Evolutionary conservation across 805 yeast species (phyloP).

Genomic region (Komagataella populi): DNA sequence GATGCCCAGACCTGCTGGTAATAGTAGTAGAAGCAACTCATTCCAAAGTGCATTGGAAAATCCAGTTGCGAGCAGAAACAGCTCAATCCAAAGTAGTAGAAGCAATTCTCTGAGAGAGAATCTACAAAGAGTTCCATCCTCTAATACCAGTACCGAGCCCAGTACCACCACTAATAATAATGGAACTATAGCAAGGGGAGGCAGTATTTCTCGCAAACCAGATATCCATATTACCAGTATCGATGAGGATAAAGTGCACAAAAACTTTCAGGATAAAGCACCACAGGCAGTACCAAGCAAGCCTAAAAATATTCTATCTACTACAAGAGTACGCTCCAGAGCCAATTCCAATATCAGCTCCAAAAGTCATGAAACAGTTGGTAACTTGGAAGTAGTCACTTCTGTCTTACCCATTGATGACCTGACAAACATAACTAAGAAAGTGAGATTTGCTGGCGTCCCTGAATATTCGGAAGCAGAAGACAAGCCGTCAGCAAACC

Average conservation of each 20-base stretch:
- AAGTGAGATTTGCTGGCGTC: conserved; percentile 39
- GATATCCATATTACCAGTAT: conserved; percentile 9
- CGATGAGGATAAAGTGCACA: conserved; percentile 4
- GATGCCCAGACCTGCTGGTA: not conserved
- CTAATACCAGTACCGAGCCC: not conserved
- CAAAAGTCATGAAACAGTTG: not conserved
- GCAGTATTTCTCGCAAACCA: conserved; percentile 12
- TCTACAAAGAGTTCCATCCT: not conserved
- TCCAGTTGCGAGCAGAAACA: not conserved
- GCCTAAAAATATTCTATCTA: not conserved
- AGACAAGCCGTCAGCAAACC: conserved; percentile 35
- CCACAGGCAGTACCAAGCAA: not conserved
- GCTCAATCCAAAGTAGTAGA: not conserved
- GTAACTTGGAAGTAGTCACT: not conserved
- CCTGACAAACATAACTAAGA: conserved; percentile 14
- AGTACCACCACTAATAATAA: not conserved
- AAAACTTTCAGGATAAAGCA: not conserved
- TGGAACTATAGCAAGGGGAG: conserved; percentile 11
- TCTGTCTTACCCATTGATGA: not conserved
- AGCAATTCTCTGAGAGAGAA: not conserved
- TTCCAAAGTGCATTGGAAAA: not conserved
- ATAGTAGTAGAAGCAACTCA: not conserved
- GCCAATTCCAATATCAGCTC: not conserved
- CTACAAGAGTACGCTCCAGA: not conserved
- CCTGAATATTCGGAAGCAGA: conserved; percentile 36